Base-by-base conservation (phyloP, 768 basidiomycete genomes). In the Myochromella boudieri region DNA sequence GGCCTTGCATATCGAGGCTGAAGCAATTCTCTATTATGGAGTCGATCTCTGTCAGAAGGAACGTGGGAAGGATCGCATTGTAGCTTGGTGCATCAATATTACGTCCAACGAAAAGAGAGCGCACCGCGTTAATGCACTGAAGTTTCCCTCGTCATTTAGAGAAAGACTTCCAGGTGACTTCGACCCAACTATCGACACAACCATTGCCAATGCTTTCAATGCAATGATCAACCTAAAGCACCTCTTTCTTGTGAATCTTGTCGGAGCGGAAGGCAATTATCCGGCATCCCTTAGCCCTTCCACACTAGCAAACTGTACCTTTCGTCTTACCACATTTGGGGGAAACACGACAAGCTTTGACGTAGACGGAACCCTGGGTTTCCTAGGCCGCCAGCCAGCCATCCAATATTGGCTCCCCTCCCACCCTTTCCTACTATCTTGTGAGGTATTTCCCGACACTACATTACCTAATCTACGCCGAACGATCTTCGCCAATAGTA, bases 191-290 rank as follows among this genome's bases (percentile, higher is more conserved):
- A 18, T 26, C 17, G 24, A 38, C 21, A 9, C 29, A 38, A 37
- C 37, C 2, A 46, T 46, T 11, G 33, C 47, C 1, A n/a, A 12
- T 1, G 47, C 33, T 3, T 48, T 48, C 32, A 48, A 32, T 11
- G 47, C 47, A 1, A 48, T 48, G 27, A 24, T 48, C 20, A 48
- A 48, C 22, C 40, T 48, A 14, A 48, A 48, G 40, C 47, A 48
- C 24, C 32, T 48, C 9, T 48, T 40, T n/a, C 17, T 48, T 14
- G 21, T 48, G 29, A n/a, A n/a, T 34, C 7, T 12, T 34, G n/a
- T n/a, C 3, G 40, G 40, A 20, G 14, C 9, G 7, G 14, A 26
- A 8, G 12, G 21, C 12, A 22, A 39, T 18, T 5, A 26, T 12
- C 10, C 37, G 8, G 31, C 40, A 4, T 27, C 32, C 3, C 18